Percentiles rank a stretch among this genome's conserved stretches.
Evolutionary conservation across 2,329 filamentous ascomycete species (phyloP).

Genomic region (Colletotrichum falcatum): DNA sequence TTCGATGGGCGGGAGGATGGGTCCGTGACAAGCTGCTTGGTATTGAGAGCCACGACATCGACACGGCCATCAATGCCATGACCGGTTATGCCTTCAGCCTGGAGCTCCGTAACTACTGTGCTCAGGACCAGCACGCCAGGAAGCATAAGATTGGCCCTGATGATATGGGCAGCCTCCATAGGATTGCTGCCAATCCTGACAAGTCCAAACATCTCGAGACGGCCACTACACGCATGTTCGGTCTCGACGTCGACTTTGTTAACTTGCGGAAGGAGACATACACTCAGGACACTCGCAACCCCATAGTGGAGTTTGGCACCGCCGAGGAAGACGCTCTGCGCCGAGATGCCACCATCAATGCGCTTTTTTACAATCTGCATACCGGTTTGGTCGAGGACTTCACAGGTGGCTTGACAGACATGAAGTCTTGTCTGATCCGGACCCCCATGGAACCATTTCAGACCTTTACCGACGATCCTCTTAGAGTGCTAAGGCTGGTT

Average conservation of each 20-base stretch:
- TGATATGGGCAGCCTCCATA: slow-evolving; percentile 82
- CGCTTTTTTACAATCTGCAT: slow-evolving; percentile 94
- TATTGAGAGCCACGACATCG: slow-evolving; percentile 81
- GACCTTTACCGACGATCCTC: slow-evolving; percentile 94
- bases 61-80: slow-evolving; percentile 88
- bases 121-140: slow-evolving; percentile 66
- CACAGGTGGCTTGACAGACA: slow-evolving; percentile 81
- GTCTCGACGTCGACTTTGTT: slow-evolving; percentile 91
- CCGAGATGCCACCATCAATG: slow-evolving; percentile 93
- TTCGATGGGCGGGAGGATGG: slow-evolving; percentile 89
- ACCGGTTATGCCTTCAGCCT: slow-evolving; percentile 82
- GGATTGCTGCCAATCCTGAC: slow-evolving; percentile 91
- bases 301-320: slow-evolving; percentile 93
- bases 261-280: slow-evolving; percentile 95
- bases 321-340: slow-evolving; percentile 89
- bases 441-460: slow-evolving; percentile 90
- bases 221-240: slow-evolving; percentile 85
- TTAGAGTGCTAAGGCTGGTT: slow-evolving; percentile 87
- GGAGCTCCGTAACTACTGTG: slow-evolving; percentile 76
- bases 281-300: slow-evolving; percentile 87
- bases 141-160: slow-evolving; percentile 69
- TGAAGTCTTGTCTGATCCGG: slow-evolving; percentile 78
- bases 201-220: slow-evolving; percentile 98
- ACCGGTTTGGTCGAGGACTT: slow-evolving; percentile 86
- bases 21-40: slow-evolving; percentile 86